Evolutionary conservation across 1,284 basidiomycete species (phyloP).

Genomic region (Sanghuangporus baumii): DNA sequence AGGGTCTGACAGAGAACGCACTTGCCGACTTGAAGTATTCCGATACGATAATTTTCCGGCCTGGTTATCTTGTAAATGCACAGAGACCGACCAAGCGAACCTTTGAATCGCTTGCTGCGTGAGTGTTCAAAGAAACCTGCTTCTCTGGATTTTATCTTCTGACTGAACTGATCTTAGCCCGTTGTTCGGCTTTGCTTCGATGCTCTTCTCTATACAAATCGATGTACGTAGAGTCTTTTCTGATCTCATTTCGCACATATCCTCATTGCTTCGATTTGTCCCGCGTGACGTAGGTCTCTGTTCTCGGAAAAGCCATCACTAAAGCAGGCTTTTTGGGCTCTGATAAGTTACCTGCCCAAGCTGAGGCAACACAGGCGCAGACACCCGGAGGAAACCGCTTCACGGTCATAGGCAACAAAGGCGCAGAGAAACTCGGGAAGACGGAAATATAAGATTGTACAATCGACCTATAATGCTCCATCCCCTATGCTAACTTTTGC

Average conservation of each 20-base stretch:
- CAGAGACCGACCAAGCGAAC: constrained; percentile 18
- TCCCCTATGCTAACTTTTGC: too few species aligned
- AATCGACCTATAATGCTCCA: too few species aligned
- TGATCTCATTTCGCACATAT: background rate
- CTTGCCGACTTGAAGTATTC: constrained; percentile 31
- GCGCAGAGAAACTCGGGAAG: constrained; percentile 17
- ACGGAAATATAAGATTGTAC: background rate
- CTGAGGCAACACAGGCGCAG: constrained; percentile 15
- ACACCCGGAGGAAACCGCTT: constrained; percentile 17
- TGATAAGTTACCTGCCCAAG: constrained; percentile 18
- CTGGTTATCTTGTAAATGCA: constrained; percentile 28
- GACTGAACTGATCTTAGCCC: constrained; percentile 1
- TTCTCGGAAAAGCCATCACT: constrained; percentile 20
- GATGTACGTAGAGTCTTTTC: constrained; percentile 9
- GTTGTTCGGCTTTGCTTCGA: constrained; percentile 1
- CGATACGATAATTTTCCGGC: constrained; percentile 32
- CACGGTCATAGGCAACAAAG: constrained; percentile 23
- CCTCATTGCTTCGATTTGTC: background rate
- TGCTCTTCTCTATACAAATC: constrained; percentile 12
- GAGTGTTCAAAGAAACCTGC: background rate
- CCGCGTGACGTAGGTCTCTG: constrained; percentile 14
- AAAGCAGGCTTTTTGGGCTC: constrained; percentile 22
- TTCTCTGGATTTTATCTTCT: background rate
- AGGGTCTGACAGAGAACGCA: constrained; percentile 36
- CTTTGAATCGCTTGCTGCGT: constrained; percentile 23